phyloP scores from a whole-genome alignment of 1,284 basidiomycete species.

The Cryptococcus neoformans region DNA sequence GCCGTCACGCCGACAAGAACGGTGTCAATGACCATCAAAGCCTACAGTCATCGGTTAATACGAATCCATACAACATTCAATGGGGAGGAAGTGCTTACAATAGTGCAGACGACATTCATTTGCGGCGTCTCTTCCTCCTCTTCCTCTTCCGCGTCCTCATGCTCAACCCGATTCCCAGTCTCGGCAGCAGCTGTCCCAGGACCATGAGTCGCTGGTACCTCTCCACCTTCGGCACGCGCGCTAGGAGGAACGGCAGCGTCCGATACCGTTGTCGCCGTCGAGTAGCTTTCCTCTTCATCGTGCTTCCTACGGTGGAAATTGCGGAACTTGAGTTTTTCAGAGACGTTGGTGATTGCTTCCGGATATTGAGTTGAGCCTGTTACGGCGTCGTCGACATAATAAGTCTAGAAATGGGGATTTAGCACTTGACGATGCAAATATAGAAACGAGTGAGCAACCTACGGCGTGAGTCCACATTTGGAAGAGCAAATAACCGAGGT shows the following conservation, averaged over 20 bases:
- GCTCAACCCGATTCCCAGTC: constrained; percentile 11
- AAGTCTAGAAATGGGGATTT: constrained; percentile 32
- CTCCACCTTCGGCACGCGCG: constrained; percentile 2
- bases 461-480: constrained; percentile 78
- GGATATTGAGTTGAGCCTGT: constrained; percentile 41
- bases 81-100: constrained; percentile 24
- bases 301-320: constrained; percentile 27
- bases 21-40: constrained; percentile 38
- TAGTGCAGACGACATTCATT: constrained; percentile 54
- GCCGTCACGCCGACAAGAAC: constrained; percentile 63
- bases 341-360: constrained; percentile 26
- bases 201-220: constrained; percentile 9
- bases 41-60: constrained; percentile 11
- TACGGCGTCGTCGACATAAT: constrained; percentile 58
- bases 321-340: constrained; percentile 12
- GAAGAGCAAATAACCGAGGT: constrained; percentile 71
- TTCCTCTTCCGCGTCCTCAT: constrained; percentile 38
- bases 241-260: constrained; percentile 5
- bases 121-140: constrained; percentile 50
- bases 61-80: no score
- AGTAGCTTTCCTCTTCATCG: constrained; percentile 20
- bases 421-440: background rate
- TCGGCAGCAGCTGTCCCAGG: constrained; percentile 8
- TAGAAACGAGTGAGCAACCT: constrained; percentile 4
- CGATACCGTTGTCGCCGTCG: constrained; percentile 7